These are phyloP conservation scores for Phaffia rhodozyma DNA, from an alignment of 1,284 basidiomycete genomes.

Conservation along the genomic window DNA sequence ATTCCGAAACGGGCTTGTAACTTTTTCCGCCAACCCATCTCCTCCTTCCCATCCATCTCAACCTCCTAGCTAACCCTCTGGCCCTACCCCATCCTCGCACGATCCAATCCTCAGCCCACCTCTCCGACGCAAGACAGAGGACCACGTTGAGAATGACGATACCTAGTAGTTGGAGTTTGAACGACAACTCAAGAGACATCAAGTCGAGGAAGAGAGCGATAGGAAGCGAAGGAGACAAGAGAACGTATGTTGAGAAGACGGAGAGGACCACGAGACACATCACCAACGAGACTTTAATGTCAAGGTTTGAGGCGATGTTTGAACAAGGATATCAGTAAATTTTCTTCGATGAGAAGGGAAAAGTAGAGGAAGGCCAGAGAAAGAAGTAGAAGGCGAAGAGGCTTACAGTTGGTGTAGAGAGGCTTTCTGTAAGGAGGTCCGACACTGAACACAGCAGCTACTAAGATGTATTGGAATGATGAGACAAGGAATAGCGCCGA, in stretches of 20 bases:
- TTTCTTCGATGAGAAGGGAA: not conserved
- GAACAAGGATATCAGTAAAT: not conserved
- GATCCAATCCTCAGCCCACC: constrained; percentile 55
- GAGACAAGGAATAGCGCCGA: constrained; percentile 85
- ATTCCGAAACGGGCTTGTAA: constrained; percentile 9
- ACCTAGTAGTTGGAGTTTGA: constrained; percentile 55
- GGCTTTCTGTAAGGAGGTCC: constrained; percentile 91
- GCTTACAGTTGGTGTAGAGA: constrained; percentile 85
- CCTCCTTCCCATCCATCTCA: not conserved
- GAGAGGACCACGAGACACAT: constrained; percentile 53
- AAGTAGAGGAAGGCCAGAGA: too few species aligned
- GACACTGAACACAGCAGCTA: constrained; percentile 93
- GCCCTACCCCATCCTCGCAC: constrained; percentile 22
- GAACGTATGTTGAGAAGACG: constrained; percentile 58
- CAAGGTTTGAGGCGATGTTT: not conserved
- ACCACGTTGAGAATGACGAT: constrained; percentile 63
- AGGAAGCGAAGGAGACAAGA: constrained; percentile 54
- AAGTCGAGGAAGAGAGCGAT: constrained; percentile 61
- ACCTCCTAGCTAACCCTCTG: constrained; percentile 4
- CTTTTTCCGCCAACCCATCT: constrained; percentile 5
- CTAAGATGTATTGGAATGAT: constrained; percentile 96
- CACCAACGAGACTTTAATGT: constrained; percentile 57
- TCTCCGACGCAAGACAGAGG: constrained; percentile 66
- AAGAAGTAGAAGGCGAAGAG: not conserved
- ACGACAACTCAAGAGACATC: constrained; percentile 59